Conservation (phyloP, 257 asterid species). For the Solanum acaule region DNA sequence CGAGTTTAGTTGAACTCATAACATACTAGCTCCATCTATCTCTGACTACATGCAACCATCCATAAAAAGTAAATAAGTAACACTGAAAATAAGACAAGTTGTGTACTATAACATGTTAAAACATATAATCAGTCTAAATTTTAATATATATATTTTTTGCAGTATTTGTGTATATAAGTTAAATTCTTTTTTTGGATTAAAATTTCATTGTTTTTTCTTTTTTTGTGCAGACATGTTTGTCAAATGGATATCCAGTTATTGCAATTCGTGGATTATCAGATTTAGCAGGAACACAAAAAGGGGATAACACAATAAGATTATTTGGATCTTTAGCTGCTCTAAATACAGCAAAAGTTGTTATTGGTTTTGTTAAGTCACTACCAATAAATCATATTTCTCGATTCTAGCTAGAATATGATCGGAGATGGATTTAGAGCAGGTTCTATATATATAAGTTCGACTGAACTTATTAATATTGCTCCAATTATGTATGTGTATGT, state of each 20-base stretch:
- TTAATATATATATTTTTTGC: neutral
- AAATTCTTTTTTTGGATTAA: neutral
- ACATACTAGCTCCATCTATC: accelerated
- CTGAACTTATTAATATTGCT: no score
- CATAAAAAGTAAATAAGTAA: neutral
- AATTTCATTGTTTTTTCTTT: neutral
- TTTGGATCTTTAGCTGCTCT: conserved; percentile 46
- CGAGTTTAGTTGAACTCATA: no score
- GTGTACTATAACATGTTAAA: neutral
- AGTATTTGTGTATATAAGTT: neutral
- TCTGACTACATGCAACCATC: neutral
- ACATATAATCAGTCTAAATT: no score
- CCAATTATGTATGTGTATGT: no score
- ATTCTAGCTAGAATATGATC: neutral
- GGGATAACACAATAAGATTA: conserved; percentile 16
- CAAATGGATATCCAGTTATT: conserved; percentile 41
- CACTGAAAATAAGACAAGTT: neutral
- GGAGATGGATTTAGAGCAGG: no score
- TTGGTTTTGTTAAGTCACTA: conserved; percentile 24
- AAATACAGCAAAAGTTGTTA: conserved; percentile 42
- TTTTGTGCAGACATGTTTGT: conserved; percentile 37
- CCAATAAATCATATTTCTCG: neutral
- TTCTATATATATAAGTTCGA: no score
- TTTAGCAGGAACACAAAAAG: conserved; percentile 46
- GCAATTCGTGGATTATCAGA: conserved; percentile 48